Evolutionary conservation across 805 yeast genomes (phyloP).

Genomic region (Sungouiella thailandica): DNA sequence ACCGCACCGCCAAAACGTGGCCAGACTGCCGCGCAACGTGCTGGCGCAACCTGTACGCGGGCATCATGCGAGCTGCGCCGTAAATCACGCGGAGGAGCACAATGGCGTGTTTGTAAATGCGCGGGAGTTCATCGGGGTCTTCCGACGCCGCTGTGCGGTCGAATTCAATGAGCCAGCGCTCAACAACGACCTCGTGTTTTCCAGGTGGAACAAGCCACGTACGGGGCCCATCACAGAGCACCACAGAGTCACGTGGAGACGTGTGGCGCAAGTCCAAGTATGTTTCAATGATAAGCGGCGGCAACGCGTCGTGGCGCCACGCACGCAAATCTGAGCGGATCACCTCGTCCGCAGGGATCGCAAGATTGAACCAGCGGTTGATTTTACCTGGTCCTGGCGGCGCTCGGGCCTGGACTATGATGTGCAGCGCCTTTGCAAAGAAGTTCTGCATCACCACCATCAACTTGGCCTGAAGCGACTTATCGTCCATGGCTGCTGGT

Average conservation of each 20-base stretch:
- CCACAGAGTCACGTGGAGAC: conserved; percentile 52
- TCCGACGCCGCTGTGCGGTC: conserved; percentile 43
- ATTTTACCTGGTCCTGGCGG: conserved; percentile 26
- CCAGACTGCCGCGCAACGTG: conserved; percentile 15
- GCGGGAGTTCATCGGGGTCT: conserved; percentile 51
- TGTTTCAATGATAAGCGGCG: conserved; percentile 86
- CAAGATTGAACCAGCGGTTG: conserved; percentile 63
- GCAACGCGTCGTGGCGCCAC: conserved; percentile 54
- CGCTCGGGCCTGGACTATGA: conserved; percentile 47
- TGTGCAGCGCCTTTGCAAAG: conserved; percentile 57
- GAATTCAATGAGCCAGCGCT: conserved; percentile 88
- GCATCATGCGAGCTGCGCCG: conserved; percentile 62
- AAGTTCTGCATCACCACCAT: conserved; percentile 52
- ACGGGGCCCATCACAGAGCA: conserved; percentile 50
- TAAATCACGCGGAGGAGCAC: conserved; percentile 70
- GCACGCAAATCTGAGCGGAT: conserved; percentile 52
- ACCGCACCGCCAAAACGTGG: conserved; percentile 42
- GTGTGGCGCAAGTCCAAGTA: conserved; percentile 62
- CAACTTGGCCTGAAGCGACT: conserved; percentile 29
- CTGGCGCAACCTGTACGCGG: conserved; percentile 58
- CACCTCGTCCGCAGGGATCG: conserved; percentile 29
- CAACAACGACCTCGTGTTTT: conserved; percentile 83
- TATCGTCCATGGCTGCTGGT: too few species aligned
- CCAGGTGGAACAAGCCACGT: conserved; percentile 57
- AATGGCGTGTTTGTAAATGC: conserved; percentile 69